Conservation (phyloP, 768 basidiomycete species). For the Hypholoma fasciculare region DNA sequence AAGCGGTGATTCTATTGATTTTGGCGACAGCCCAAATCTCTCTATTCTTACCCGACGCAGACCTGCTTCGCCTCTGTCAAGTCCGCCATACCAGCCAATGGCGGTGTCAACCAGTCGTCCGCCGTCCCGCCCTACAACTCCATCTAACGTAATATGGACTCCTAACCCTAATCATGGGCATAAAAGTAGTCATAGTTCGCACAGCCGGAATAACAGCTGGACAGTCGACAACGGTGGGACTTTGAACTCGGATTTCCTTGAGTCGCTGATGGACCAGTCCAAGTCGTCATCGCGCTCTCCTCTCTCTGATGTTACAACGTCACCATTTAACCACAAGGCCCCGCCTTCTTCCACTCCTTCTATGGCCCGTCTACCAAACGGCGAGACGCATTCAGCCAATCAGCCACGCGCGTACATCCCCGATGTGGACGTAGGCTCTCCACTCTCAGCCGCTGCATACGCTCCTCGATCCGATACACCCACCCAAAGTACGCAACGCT, state of each 20-base stretch:
- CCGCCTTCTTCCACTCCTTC: conserved; percentile 29
- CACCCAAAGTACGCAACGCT: conserved; percentile 55
- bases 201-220: conserved; percentile 64
- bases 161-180: conserved; percentile 23
- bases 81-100: conserved; percentile 60
- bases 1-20: conserved; percentile 37
- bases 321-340: conserved; percentile 35
- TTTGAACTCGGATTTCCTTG: conserved; percentile 28
- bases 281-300: conserved; percentile 35
- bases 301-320: conserved; percentile 58
- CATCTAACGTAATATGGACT: conserved; percentile 79
- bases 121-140: conserved; percentile 65
- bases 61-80: conserved; percentile 73
- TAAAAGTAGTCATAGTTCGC: conserved; percentile 27
- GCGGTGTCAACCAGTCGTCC: conserved; percentile 36
- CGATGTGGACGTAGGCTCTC: conserved; percentile 50
- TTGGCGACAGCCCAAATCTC: conserved; percentile 49
- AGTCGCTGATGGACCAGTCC: conserved; percentile 37
- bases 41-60: conserved; percentile 58
- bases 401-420: conserved; percentile 43
- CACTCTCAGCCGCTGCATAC: conserved; percentile 38
- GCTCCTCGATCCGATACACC: conserved; percentile 64
- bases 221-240: conserved; percentile 33
- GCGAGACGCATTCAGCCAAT: conserved; percentile 37
- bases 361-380: conserved; percentile 19